Evolutionary conservation across 2,329 filamentous ascomycete genomes (phyloP).

Genomic region (Paecilomyces sp.): DNA sequence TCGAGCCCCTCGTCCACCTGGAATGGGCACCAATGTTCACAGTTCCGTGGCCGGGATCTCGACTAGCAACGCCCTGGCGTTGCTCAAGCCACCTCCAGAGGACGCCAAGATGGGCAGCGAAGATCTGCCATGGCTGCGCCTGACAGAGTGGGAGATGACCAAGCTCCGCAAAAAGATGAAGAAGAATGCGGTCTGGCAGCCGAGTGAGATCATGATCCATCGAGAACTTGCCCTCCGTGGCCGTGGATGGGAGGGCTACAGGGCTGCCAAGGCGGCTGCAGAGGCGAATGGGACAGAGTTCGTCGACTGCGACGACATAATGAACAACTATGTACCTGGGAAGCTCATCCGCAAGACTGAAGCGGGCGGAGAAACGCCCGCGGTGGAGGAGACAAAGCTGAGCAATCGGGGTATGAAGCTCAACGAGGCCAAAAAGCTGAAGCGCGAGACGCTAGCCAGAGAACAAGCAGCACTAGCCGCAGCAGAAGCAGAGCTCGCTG

Average conservation of each 20-base stretch:
- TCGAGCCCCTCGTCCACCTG: constrained; percentile 9
- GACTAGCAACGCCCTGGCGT: constrained; percentile 54
- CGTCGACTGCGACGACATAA: constrained; percentile 48
- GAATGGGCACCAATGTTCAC: constrained; percentile 47
- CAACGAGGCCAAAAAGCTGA: constrained; percentile 56
- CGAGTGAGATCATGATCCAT: constrained; percentile 60
- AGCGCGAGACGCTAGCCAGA: constrained; percentile 46
- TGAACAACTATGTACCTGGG: constrained; percentile 29
- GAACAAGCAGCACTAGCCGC: constrained; percentile 40
- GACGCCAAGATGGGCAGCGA: constrained; percentile 55
- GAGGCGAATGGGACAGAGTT: constrained; percentile 48
- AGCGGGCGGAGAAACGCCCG: constrained; percentile 28
- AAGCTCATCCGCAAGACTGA: constrained; percentile 35
- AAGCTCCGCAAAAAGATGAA: constrained; percentile 62
- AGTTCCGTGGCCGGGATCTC: constrained; percentile 51
- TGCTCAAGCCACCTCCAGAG: constrained; percentile 52
- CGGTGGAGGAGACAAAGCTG: constrained; percentile 42
- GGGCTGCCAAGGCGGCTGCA: constrained; percentile 44
- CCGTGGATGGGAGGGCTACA: constrained; percentile 46
- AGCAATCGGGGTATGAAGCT: constrained; percentile 55
- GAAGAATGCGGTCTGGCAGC: constrained; percentile 63
- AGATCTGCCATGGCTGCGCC: constrained; percentile 55
- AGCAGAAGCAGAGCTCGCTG: constrained; percentile 30
- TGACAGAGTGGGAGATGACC: constrained; percentile 63
- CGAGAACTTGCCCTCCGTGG: constrained; percentile 55